Base-by-base conservation (phyloP, 306 rosid genomes). In the Potentilla sterilis region DNA sequence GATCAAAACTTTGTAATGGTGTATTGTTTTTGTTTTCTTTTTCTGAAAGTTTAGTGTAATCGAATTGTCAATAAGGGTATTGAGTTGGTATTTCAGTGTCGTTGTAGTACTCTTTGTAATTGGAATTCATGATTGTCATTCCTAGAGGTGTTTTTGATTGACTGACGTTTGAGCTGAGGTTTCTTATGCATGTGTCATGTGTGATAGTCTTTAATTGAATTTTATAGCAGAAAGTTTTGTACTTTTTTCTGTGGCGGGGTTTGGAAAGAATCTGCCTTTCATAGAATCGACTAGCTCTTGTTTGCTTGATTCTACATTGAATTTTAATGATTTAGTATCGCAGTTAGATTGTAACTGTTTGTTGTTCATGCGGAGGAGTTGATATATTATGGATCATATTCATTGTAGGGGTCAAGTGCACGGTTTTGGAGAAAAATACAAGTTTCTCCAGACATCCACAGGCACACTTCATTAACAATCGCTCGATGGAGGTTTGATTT, bases 381-480 rank as follows among this genome's bases (percentile, higher is more conserved):
- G 38, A 11, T 69, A 10, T 19, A 74, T 34, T 43, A 38, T 59
- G 35, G 14, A 37, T 44, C 43, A 13, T 55, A 64, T 76, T 65
- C 15, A 72, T 67, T 69, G 13, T 74, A 93, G 98, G 97, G 80
- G 85, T 93, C 54, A 86, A 86, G 81, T 93, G 96, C 85, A 80
- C 93, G 32, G 78, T 93, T 85, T 75, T 93, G 76, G 98, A 91
- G 83, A 89, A 79, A 82, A 84, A 78, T 82, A 79, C n/a, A 73
- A 73, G 79, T 52, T 89, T 89, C 73, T 86, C 97, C 21, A 73
- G 78, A 22, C 97, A 91, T 84, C 98, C 97, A 40, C 97, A 89
- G 82, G 97, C 92, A 41, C 97, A 93, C 71, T 93, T 91, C 89
- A 89, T 95, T 80, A 95, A 95, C 85, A 95, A 95, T 79, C 91